These are phyloP conservation scores for Kluyveromyces lactis DNA, from an alignment of 805 yeast genomes.

Conservation along the genomic window DNA sequence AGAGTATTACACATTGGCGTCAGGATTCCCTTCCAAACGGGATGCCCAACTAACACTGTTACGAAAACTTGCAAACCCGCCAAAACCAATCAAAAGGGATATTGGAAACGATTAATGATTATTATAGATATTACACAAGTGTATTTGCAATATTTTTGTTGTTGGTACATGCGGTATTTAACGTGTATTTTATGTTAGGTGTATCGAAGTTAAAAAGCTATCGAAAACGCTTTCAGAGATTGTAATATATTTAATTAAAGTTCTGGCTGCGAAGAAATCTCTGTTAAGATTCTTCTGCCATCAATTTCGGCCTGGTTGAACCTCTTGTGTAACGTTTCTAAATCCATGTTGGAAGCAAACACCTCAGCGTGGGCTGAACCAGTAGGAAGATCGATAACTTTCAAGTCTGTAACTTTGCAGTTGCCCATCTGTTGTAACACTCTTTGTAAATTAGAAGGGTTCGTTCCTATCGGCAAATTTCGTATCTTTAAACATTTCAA, in stretches of 20 bases:
- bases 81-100: conserved; percentile 1
- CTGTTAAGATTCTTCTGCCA: conserved; percentile 34
- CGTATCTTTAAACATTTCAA: conserved; percentile 13
- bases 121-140: too few relatives aligned
- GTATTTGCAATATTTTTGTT: too few relatives aligned
- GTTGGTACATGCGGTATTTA: too few relatives aligned
- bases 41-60: conserved; percentile 20
- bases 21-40: conserved; percentile 14
- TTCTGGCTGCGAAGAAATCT: conserved; percentile 16
- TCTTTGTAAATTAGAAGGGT: conserved; percentile 16
- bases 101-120: neutral
- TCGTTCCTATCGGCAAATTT: conserved; percentile 24
- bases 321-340: conserved; percentile 25
- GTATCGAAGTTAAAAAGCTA: too few relatives aligned
- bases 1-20: conserved; percentile 25
- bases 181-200: too few relatives aligned
- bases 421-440: conserved; percentile 18
- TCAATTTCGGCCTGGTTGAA: conserved; percentile 42
- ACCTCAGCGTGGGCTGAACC: conserved; percentile 35
- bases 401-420: conserved; percentile 15
- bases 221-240: neutral
- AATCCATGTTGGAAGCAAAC: conserved; percentile 17
- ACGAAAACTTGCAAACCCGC: conserved; percentile 18
- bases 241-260: neutral
- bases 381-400: conserved; percentile 30